phyloP scores from a whole-genome alignment of 176 grass and related monocot genomes.

The Raddia distichophylla region DNA sequence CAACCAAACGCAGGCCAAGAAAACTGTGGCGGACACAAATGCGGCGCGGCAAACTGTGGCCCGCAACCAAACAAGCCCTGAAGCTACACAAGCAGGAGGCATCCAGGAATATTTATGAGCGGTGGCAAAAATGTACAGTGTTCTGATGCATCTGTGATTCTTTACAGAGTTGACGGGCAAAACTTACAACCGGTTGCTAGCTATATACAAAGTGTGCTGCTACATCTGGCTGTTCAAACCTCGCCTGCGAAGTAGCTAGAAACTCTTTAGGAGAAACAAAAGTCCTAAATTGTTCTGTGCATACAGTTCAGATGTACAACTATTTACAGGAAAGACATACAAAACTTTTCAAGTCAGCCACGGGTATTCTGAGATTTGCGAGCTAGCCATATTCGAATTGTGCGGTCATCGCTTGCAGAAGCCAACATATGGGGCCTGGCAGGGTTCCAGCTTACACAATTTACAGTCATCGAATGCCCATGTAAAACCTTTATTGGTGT shows the following conservation, averaged over 20 bases:
- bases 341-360: constrained; percentile 32
- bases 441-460: constrained; percentile 91
- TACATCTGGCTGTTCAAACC: constrained; percentile 16
- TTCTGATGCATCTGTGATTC: constrained; percentile 23
- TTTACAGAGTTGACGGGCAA: constrained; percentile 34
- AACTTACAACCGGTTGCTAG: constrained; percentile 1
- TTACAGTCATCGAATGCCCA: constrained; percentile 80
- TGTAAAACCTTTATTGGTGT: constrained; percentile 74
- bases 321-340: constrained; percentile 49
- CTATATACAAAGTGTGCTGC: constrained; percentile 19
- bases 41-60: too few species aligned
- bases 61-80: too few species aligned
- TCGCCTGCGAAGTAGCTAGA: constrained; percentile 32
- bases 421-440: constrained; percentile 77
- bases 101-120: not conserved
- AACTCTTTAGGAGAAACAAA: not conserved
- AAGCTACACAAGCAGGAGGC: not conserved
- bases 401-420: constrained; percentile 86
- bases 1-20: too few species aligned
- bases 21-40: too few species aligned
- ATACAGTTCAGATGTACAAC: constrained; percentile 43
- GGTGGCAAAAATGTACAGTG: constrained; percentile 6
- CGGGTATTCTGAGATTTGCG: not conserved
- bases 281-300: constrained; percentile 18
- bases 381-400: constrained; percentile 77